Evolutionary conservation across 73 alveolate species (phyloP).

Genomic region (Paramecium bursaria): DNA sequence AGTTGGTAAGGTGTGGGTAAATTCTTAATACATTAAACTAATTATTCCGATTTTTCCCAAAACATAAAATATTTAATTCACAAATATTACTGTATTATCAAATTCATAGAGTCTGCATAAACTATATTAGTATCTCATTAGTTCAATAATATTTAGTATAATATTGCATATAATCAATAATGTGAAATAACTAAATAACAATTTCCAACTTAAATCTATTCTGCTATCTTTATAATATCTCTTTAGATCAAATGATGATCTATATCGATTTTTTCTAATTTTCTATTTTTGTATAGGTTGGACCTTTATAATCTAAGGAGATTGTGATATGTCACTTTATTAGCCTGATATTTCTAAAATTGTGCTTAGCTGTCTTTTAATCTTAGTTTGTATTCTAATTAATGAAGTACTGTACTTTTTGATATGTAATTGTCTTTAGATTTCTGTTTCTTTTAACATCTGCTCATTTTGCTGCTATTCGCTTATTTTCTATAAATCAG

Average conservation of each 20-base stretch:
- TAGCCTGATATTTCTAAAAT: constrained; percentile 23
- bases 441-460: not conserved
- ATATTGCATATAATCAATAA: constrained; percentile 29
- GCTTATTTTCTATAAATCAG: not conserved
- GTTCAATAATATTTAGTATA: constrained; percentile 29
- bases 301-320: not conserved
- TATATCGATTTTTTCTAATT: constrained; percentile 8
- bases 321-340: not conserved
- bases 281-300: not conserved
- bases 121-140: constrained; percentile 47
- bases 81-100: constrained; percentile 23
- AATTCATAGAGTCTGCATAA: constrained; percentile 8
- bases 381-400: constrained; percentile 1
- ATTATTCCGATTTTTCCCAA: constrained; percentile 31
- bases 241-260: not conserved
- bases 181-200: constrained; percentile 25
- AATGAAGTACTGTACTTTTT: constrained; percentile 10
- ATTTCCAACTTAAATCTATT: constrained; percentile 52
- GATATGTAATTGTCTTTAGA: constrained; percentile 7
- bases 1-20: constrained; percentile 24
- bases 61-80: constrained; percentile 39
- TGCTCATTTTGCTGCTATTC: not conserved
- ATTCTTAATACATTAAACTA: constrained; percentile 39
- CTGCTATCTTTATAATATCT: constrained; percentile 16
- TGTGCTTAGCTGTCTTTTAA: constrained; percentile 28